Conservation (phyloP, 306 rosid species). For the Prosopis cineraria region DNA sequence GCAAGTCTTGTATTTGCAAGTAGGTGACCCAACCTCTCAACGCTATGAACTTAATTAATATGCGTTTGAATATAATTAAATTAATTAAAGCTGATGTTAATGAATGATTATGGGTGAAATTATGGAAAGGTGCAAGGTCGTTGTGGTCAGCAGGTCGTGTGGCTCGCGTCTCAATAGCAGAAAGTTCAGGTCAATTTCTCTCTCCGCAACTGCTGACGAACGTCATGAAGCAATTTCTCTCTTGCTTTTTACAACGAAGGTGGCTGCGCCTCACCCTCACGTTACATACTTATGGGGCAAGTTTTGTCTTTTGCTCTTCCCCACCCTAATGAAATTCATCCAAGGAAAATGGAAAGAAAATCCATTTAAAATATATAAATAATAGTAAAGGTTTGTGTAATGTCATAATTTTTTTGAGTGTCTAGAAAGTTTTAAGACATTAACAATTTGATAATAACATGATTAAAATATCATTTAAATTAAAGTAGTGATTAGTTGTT, state of each 20-base stretch:
- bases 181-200: neutral
- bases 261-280: neutral
- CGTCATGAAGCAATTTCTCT: neutral
- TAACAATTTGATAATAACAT: too few relatives aligned
- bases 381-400: too few relatives aligned
- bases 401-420: too few relatives aligned
- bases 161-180: too few relatives aligned
- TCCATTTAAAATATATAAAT: too few relatives aligned
- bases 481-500: too few relatives aligned
- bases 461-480: too few relatives aligned
- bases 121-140: neutral
- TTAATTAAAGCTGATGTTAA: neutral
- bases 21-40: neutral
- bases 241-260: neutral
- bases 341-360: too few relatives aligned
- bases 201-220: neutral
- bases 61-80: neutral
- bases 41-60: neutral
- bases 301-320: neutral
- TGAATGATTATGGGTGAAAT: neutral
- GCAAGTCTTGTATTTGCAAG: neutral
- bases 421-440: too few relatives aligned
- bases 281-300: neutral
- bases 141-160: neutral
- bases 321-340: too few relatives aligned